Base-by-base conservation (phyloP, 495 filamentous ascomycete species). In the Staphylotrichum longicolle region DNA sequence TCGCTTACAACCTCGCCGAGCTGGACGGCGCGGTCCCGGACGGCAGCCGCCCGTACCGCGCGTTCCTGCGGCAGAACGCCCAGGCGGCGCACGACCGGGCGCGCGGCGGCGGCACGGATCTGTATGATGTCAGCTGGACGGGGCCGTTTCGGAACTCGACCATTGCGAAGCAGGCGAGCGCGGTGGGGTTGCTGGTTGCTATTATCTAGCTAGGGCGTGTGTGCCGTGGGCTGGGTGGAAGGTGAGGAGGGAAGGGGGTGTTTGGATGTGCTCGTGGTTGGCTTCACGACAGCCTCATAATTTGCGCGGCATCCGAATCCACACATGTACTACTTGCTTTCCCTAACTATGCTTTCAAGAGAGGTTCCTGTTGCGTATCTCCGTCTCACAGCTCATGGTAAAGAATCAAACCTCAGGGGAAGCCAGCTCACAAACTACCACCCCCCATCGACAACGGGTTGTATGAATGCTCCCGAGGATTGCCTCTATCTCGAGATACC, bases 131-230 rank as follows among this genome's bases (percentile, higher is more conserved):
- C 20, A 66, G 70, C 44, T 87, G 86, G 87, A 72, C 80, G 58
- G 82, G 86, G 3, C 83, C 84, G 7, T 78, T 77, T 33, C 62
- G 71, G 27, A 64, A 60, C 9, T 66, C 66, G 27, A 79, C 75
- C 6, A 76, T 82, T 61, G 80, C 81, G 4, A 84, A 78, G n/a
- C 88, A 91, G 63, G 80, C 77, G 47, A 82, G 82, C 0, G 87
- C 81, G 0, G 72, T 86, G 48, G 81, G 86, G 65, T 77, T 85
- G 39, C 61, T 89, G 33, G 76, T 88, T 35, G 60, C 52, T 11
- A 15, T 7, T n/a, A 34, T 62, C 12, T 62, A 27, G 52, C n/a
- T n/a, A n/a, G 44, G 2, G 37, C 37, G 37, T 30, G 34, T 5
- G n/a, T 11, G 9, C 3, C n/a, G 5, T n/a, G 51, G 35, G 39